Base-by-base conservation (phyloP, 2,329 filamentous ascomycete genomes). In the Phialophora chinensis region DNA sequence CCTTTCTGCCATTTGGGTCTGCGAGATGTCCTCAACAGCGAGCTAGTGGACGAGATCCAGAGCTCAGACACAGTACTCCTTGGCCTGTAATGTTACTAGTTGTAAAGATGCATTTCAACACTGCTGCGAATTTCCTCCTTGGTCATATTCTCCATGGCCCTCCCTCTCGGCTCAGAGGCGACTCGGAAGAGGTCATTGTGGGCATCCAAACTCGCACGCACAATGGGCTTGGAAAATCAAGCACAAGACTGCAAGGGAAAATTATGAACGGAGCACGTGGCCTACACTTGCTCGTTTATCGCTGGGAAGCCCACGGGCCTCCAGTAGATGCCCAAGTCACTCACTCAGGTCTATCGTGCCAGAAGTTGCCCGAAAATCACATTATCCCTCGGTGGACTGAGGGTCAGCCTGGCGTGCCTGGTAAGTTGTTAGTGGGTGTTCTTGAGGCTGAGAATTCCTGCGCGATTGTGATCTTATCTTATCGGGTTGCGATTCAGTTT, bases 391-490 rank as follows among this genome's bases (percentile, higher is more conserved):
- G 6, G 20, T 27, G 20, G 8, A 20, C n/a, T 11, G 20, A 17
- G 4, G 17, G 38, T 42, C 38, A 42, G 1, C 14, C n/a, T n/a
- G n/a, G n/a, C n/a, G n/a, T n/a, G n/a, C n/a, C n/a, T 7, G 38
- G 14, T n/a, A 42, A 17, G 38, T 17, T 8, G 38, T 20, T 7
- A 8, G 38, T 44, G 17, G 4, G 3, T 8, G 31, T 10, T 31
- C 7, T 47, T 49, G 4, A 52, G 49, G 20, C 25, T 52, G 49
- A 17, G 8, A 2, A 29, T 17, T 55, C 11, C n/a, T n/a, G 29
- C 53, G 4, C 29, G 2, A 11, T 6, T 10, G 14, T 20, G 53
- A 55, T 29, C 60, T 56, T 62, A 62, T 62, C 60, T 62, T 62
- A 62, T 62, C 60, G 20, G 55, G 3, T 14, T 56, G 35, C 35